Percentiles rank a stretch among this genome's conserved stretches.
These are phyloP conservation scores for Colletotrichum tanaceti DNA, from an alignment of 2,329 filamentous ascomycete species.

Conservation along the genomic window DNA sequence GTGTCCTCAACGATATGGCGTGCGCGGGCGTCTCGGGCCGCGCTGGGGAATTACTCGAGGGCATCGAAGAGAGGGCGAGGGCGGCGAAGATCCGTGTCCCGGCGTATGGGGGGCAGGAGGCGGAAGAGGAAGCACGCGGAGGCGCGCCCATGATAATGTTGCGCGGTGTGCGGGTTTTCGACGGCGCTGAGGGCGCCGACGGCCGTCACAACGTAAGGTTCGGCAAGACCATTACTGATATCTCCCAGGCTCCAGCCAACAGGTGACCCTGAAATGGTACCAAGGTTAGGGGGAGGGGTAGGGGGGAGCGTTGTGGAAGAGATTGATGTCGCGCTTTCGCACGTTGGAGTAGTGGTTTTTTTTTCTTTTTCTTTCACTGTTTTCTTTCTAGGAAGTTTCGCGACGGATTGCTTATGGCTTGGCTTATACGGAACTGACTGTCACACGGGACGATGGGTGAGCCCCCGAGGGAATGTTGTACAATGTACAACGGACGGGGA, in stretches of 20 bases:
- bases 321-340: too few relatives aligned
- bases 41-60: constrained; percentile 5
- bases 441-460: too few relatives aligned
- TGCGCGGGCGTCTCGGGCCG: constrained; percentile 4
- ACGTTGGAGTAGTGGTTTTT: too few relatives aligned
- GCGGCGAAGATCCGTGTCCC: constrained; percentile 4
- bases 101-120: background rate
- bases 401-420: too few relatives aligned
- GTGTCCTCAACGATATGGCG: constrained; percentile 19
- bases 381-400: too few relatives aligned
- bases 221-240: background rate
- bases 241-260: too few relatives aligned
- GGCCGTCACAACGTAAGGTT: constrained; percentile 4
- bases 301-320: too few relatives aligned
- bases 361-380: too few relatives aligned
- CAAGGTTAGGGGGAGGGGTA: too few relatives aligned
- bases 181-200: background rate
- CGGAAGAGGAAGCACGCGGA: background rate
- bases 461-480: too few relatives aligned
- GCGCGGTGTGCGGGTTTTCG: constrained; percentile 7
- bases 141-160: background rate
- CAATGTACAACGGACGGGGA: too few relatives aligned
- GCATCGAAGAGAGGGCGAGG: constrained; percentile 3
- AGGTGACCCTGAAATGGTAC: background rate
- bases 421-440: too few relatives aligned